Evolutionary conservation across 306 rosid species (phyloP).

Genomic region (Inga laurina): DNA sequence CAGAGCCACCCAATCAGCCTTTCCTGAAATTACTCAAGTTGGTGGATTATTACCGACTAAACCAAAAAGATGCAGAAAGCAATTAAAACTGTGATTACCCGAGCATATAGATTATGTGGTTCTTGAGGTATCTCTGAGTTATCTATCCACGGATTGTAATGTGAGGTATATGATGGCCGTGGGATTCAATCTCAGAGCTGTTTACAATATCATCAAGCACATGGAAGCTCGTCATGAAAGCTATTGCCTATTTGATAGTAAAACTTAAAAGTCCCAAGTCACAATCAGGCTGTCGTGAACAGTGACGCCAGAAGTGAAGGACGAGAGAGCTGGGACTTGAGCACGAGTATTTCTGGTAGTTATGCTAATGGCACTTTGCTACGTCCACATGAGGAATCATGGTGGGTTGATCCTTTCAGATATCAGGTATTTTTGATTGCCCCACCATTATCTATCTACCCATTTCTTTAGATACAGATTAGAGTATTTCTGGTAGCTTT

Average conservation of each 20-base stretch:
- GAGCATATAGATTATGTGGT: not conserved
- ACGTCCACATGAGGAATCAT: conserved; percentile 14
- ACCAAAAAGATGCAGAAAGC: not conserved
- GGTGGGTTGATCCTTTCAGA: conserved; percentile 7
- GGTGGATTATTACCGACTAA: conserved; percentile 9
- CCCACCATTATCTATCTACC: not conserved
- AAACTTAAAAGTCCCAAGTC: not conserved
- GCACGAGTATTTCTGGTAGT: not conserved
- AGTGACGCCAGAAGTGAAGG: conserved; percentile 1
- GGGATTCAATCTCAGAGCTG: not conserved
- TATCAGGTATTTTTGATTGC: not conserved
- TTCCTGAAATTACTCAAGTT: not conserved
- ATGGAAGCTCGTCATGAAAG: not conserved
- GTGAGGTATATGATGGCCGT: not conserved
- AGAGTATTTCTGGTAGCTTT: not conserved
- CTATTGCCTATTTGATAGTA: not conserved
- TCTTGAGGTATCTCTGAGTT: conserved; percentile 9
- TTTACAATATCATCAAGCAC: conserved; percentile 18
- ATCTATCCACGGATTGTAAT: not conserved
- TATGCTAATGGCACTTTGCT: conserved; percentile 7
- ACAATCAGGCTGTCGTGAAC: not conserved
- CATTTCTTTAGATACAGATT: not conserved
- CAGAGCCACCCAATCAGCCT: not conserved
- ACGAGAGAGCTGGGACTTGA: conserved; percentile 15
- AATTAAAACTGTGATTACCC: not conserved